Evolutionary conservation across 1,139 yeast species (phyloP).

Genomic region (Candida freyschussii): DNA sequence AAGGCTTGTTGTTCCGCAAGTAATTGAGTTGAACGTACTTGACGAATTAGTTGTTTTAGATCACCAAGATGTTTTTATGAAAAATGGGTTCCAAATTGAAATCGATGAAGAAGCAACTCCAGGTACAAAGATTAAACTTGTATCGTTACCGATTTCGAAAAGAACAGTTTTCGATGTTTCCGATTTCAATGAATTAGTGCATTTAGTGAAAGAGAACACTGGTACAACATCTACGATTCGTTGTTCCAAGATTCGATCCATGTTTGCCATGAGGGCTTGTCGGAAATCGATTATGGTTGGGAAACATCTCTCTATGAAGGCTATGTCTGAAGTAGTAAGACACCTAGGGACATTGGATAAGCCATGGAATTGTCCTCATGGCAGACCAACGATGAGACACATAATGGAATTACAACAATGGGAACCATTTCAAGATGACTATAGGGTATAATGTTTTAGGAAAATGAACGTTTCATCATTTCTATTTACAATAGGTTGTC

Average conservation of each 20-base stretch:
- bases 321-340: constrained; percentile 65
- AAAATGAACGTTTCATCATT: constrained; percentile 3
- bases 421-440: constrained; percentile 41
- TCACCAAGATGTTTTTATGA: constrained; percentile 48
- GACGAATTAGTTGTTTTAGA: constrained; percentile 73
- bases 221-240: constrained; percentile 38
- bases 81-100: constrained; percentile 70
- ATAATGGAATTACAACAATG: constrained; percentile 56
- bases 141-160: constrained; percentile 71
- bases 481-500: too few species aligned
- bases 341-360: constrained; percentile 71
- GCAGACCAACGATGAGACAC: constrained; percentile 95
- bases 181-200: constrained; percentile 76
- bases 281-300: constrained; percentile 94
- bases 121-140: constrained; percentile 52
- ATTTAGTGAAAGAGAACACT: constrained; percentile 44
- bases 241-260: constrained; percentile 73
- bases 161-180: constrained; percentile 56
- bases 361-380: constrained; percentile 99
- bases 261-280: constrained; percentile 95
- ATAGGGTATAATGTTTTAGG: constrained; percentile 16
- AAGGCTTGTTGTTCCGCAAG: constrained; percentile 62
- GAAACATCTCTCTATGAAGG: constrained; percentile 46
- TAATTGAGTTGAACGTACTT: constrained; percentile 62
- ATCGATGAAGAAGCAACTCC: constrained; percentile 46